Evolutionary conservation across 257 asterid genomes (phyloP), one percentile per base, ranked within the genome.

Genomic region (Galeopsis tetrahit): DNA sequence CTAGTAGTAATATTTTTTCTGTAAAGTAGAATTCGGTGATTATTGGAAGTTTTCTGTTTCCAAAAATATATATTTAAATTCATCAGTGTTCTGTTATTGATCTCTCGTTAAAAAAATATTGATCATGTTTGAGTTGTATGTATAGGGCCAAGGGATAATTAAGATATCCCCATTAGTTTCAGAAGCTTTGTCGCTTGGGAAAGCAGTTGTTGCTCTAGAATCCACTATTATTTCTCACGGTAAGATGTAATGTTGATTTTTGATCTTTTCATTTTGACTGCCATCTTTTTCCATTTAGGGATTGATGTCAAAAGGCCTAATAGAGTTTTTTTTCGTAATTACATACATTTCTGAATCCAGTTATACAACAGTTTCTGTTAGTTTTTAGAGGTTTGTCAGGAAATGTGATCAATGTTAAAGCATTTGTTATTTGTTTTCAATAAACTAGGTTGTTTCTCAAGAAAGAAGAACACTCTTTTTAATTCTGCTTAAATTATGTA

Each of bases 141-240:
- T 65, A 2, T 73, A 83, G 90, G 84, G 81, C 80, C 78, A 72
- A 43, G 75, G 43, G 59, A 34, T 70, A 13, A 56, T 91, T 43
- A 94, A 90, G 89, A 69, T 88, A 69, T 88, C 95, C 7, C 67
- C 70, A 5, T 85, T 87, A 90, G 98, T 94, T 81, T 78, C 90
- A n/a, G 92, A 85, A 77, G 99, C 98, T 70, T 79, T 94, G 76
- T 82, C 88, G n/a, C 53, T 51, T 57, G 90, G 97, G 35, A 81
- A 71, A 70, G 83, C 96, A 2, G 92, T 94, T 70, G 99, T 94
- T 80, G 99, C 99, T 75, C 96, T 94, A 61, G 99, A 94, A 79
- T 94, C 99, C 60, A 91, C 99, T 35, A 87, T 94, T 31, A 94
- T 94, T 68, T 84, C 97, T 80, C 99, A 94, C 82, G 97, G 98